Conservation (phyloP, 352 stramenopile species). For the Vaucheria bursata region DNA sequence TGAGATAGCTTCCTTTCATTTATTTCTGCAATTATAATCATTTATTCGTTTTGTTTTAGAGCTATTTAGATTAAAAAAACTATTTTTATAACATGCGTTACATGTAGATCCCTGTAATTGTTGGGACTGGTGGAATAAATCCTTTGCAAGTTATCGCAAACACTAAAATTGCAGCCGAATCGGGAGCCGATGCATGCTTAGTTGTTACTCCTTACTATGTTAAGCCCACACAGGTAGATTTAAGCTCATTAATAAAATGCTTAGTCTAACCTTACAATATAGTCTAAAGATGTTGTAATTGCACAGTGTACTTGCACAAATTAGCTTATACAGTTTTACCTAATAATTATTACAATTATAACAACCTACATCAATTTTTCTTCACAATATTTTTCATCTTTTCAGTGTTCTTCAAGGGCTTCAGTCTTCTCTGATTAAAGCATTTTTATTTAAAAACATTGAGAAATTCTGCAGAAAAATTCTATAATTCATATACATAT, state of each 20-base stretch:
- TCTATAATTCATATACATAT: no score
- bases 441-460: background rate
- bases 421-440: background rate
- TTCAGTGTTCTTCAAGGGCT: background rate
- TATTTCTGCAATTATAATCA: background rate
- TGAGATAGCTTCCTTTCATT: background rate
- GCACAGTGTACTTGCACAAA: background rate
- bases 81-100: background rate
- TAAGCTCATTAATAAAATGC: constrained; percentile 56
- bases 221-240: constrained; percentile 90
- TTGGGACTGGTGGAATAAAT: constrained; percentile 84
- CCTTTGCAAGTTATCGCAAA: constrained; percentile 56
- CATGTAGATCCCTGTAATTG: constrained; percentile 76
- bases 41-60: no score
- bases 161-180: constrained; percentile 59
- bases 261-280: background rate
- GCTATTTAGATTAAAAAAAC: background rate
- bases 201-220: constrained; percentile 97
- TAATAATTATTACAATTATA: background rate
- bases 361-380: background rate
- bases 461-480: background rate
- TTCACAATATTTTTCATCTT: background rate
- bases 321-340: background rate
- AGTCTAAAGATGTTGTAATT: background rate
- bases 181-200: constrained; percentile 82